These are phyloP conservation scores for Gonium pectorale DNA, from an alignment of 139 green algal species.

Conservation along the genomic window DNA sequence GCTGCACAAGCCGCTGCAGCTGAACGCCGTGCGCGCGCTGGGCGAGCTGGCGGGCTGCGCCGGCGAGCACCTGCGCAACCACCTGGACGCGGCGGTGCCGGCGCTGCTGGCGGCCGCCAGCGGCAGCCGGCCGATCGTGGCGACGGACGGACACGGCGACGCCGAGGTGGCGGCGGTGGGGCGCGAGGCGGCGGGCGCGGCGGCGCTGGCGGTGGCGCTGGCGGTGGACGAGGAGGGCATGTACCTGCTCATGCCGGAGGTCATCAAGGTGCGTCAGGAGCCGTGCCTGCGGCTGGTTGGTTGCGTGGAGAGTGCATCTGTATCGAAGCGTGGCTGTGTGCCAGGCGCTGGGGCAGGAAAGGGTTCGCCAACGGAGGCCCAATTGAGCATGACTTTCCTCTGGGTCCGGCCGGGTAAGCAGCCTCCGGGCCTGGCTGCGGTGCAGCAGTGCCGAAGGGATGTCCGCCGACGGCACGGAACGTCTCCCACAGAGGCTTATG, in stretches of 20 bases:
- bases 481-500: too few relatives aligned
- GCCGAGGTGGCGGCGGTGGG: constrained; percentile 35
- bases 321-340: too few relatives aligned
- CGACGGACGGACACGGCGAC: neutral
- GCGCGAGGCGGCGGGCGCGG: neutral
- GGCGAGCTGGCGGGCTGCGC: constrained; percentile 41
- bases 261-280: constrained; percentile 70
- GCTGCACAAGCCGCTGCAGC: constrained; percentile 68
- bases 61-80: constrained; percentile 71
- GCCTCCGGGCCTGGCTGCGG: too few relatives aligned
- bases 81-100: constrained; percentile 80
- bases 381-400: too few relatives aligned
- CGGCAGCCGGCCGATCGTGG: constrained; percentile 13
- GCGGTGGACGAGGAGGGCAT: constrained; percentile 76
- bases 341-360: too few relatives aligned
- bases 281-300: neutral
- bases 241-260: constrained; percentile 81
- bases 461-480: too few relatives aligned
- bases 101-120: constrained; percentile 69
- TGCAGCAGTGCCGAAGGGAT: too few relatives aligned
- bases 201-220: constrained; percentile 50
- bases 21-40: constrained; percentile 42
- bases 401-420: too few relatives aligned
- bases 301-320: neutral
- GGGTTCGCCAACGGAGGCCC: too few relatives aligned